Evolutionary conservation across 1,284 basidiomycete genomes (phyloP), one percentile per base, ranked within the genome.

Genomic region (Cryptococcus neoformans): DNA sequence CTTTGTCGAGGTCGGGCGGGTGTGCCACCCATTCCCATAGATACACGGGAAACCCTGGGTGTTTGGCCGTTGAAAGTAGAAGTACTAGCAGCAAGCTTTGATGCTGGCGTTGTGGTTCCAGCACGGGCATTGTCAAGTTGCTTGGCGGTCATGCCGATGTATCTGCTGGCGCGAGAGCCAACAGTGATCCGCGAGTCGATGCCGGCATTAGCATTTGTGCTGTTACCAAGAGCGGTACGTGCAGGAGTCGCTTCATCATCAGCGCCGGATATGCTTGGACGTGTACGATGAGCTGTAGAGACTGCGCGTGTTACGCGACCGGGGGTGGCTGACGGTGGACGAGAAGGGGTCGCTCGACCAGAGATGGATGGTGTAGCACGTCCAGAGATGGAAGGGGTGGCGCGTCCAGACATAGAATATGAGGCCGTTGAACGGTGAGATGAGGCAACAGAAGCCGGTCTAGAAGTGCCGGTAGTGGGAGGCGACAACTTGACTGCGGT

Each of bases 161-260:
- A 92, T 70, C 88, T 89, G 54, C 88, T 88, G 6, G 91, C 91
- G 51, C 91, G 81, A 3, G 89, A 89, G 1, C 90, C 90, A 10
- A 84, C 85, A 1, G 89, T 89, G 54, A 91, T 86, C 62, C 83
- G 70, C 40, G 75, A 65, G n/a, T 74, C 65, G 21, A 69, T 55
- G 28, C 28, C 28, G 36, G 73, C 62, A 47, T 71, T 75, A 14
- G 69, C 62, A n/a, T 48, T 60, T 4, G 68, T 69, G 52, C 68
- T 68, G n/a, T 62, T 68, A 5, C 69, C 70, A 4, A 72, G 58
- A 4, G 65, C 42, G 0, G 66, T 66, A 3, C 58, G 53, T 8
- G 55, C 49, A 1, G 64, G 65, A n/a, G 54, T n/a, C 28, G 62
- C 62, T 14, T 65, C 66, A 16, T 64, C 60, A 1, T 37, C 28